Evolutionary conservation across 306 rosid genomes (phyloP), one percentile per base, ranked within the genome.

Genomic region (Prunus armeniaca): DNA sequence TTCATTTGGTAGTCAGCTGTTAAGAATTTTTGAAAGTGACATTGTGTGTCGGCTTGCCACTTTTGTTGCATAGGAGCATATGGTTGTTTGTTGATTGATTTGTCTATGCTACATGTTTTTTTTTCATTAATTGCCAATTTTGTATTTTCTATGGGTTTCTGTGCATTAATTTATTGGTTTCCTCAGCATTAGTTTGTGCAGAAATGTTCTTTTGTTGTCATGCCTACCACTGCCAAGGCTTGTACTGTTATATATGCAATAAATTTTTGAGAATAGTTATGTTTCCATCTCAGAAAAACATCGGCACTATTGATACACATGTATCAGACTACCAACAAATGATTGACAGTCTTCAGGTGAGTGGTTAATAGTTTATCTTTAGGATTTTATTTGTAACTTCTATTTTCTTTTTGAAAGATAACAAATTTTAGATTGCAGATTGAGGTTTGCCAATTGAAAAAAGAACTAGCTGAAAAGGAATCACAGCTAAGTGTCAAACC

Each of bases 271-370:
- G 60, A 12, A 69, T n/a, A 18, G 2, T 34, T 10, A 55, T 60
- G 43, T 73, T 52, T 82, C 63, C 38, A 79, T 72, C 65, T 25
- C 82, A 88, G 90, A 88, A 84, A 84, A 88, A 88, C 65, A 82
- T 88, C 55, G 92, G 90, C 45, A 86, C 84, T 41, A 79, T 86
- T 65, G 86, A 88, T 67, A 80, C 87, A 69, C 90, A 86, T 76
- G 88, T 88, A 28, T 88, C 84, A 49, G 92, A 86, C 81, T 88
- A 88, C 83, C 88, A 86, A 62, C 79, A 81, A 78, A 88, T 88
- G 92, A 88, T 88, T 61, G 88, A 84, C 83, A 80, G 88, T 73
- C 90, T 88, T 76, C 92, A 88, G 88, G 92, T 82, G 61, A 67
- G 71, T 58, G 10, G 52, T 73, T 65, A 49, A 28, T 75, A 10